These are phyloP conservation scores for Gomphus bonarii DNA, from an alignment of 1,284 basidiomycete species.

Conservation along the genomic window DNA sequence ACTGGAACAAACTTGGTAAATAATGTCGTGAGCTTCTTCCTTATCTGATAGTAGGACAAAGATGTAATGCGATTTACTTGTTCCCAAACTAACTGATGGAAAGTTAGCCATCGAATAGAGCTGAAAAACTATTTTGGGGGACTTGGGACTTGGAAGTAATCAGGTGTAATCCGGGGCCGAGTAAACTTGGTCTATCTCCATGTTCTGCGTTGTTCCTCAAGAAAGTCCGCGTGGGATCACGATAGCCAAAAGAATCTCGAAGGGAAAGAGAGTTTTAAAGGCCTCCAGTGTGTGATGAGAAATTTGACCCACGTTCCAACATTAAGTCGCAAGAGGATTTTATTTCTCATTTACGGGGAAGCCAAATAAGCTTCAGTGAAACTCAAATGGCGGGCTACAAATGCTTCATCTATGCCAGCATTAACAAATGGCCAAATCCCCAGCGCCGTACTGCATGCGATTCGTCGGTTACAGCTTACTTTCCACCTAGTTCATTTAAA, in stretches of 20 bases:
- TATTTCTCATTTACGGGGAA: background rate
- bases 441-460: background rate
- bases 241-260: background rate
- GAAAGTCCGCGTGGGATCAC: background rate
- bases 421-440: background rate
- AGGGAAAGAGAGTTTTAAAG: background rate
- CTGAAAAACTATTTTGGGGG: background rate
- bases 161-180: background rate
- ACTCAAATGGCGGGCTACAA: background rate
- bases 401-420: background rate
- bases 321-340: background rate
- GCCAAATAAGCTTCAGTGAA: background rate
- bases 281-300: background rate
- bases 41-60: background rate
- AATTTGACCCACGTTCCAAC: background rate
- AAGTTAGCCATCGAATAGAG: background rate
- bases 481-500: background rate
- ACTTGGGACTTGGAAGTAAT: too few species aligned
- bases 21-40: background rate
- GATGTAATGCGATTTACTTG: background rate
- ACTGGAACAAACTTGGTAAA: background rate
- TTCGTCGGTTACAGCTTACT: background rate
- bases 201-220: background rate
- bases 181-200: background rate
- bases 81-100: background rate